Evolutionary conservation across 768 basidiomycete species (phyloP).

Genomic region (Pholiota conissans): DNA sequence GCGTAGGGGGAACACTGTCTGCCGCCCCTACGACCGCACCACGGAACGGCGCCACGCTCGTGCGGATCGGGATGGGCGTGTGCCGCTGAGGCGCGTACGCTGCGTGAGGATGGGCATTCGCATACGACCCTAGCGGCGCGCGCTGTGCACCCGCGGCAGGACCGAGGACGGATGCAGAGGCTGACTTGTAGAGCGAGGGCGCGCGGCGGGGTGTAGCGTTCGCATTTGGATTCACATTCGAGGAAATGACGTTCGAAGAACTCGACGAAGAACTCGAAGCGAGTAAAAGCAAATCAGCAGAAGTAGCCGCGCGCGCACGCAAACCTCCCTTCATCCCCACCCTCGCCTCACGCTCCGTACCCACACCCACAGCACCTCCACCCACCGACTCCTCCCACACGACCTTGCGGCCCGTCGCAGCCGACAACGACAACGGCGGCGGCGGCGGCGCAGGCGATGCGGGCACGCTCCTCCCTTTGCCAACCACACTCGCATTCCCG

Average conservation of each 20-base stretch:
- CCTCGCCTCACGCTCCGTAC: neutral
- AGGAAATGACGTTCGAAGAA: too few species aligned
- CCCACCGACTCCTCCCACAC: neutral
- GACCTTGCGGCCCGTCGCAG: neutral
- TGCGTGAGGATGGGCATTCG: too few species aligned
- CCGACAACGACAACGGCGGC: neutral
- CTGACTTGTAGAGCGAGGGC: slow-evolving; percentile 12
- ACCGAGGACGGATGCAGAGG: slow-evolving; percentile 13
- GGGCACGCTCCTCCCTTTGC: too few species aligned
- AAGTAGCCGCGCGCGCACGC: slow-evolving; percentile 1
- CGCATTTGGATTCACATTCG: too few species aligned
- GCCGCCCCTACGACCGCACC: neutral
- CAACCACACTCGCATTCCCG: too few species aligned
- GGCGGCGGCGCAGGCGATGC: neutral
- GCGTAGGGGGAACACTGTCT: slow-evolving; percentile 10
- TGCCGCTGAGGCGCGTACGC: neutral
- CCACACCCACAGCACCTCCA: neutral
- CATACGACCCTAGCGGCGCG: neutral
- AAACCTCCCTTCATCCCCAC: neutral
- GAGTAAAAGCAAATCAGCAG: slow-evolving; percentile 1
- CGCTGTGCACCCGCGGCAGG: neutral
- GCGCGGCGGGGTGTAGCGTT: too few species aligned
- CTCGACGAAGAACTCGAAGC: too few species aligned
- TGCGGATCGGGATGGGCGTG: slow-evolving; percentile 2
- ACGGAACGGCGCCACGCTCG: slow-evolving; percentile 3